phyloP scores from a whole-genome alignment of 257 asterid genomes.

The Solanum ossicruentum region DNA sequence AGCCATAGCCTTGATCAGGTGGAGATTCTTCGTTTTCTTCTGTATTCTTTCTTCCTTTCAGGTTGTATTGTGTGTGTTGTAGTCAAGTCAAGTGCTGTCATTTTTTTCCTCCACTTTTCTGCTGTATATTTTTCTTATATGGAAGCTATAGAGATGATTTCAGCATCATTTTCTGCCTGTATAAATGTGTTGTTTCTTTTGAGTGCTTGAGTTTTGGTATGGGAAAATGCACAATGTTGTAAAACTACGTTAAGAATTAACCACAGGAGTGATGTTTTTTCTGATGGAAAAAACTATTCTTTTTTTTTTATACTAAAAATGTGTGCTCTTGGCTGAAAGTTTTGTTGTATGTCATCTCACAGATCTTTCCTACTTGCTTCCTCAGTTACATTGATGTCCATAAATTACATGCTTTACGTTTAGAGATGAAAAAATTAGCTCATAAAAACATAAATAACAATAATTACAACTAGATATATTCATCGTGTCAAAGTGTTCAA shows the following conservation, averaged over 20 bases:
- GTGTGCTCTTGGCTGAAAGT: neutral
- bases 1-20: slow-evolving; percentile 28
- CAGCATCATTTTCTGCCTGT: neutral
- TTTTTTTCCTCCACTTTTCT: slow-evolving; percentile 9
- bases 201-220: neutral
- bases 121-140: slow-evolving; percentile 40
- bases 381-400: neutral
- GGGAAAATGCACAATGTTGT: neutral
- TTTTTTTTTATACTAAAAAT: neutral
- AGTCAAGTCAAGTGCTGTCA: slow-evolving; percentile 1
- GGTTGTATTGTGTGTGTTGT: slow-evolving; percentile 36
- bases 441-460: too few species aligned
- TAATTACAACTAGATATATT: too few species aligned
- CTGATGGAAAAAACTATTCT: neutral
- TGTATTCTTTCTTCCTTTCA: slow-evolving; percentile 12
- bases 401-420: too few species aligned
- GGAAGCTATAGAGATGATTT: slow-evolving; percentile 19
- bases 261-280: neutral
- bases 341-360: neutral
- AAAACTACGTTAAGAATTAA: neutral
- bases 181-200: neutral
- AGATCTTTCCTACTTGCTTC: neutral
- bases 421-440: too few species aligned
- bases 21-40: slow-evolving; percentile 9
- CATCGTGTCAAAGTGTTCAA: too few species aligned